Evolutionary conservation across 2,329 filamentous ascomycete species (phyloP).

Genomic region (Chaetomiaceae sp.): DNA sequence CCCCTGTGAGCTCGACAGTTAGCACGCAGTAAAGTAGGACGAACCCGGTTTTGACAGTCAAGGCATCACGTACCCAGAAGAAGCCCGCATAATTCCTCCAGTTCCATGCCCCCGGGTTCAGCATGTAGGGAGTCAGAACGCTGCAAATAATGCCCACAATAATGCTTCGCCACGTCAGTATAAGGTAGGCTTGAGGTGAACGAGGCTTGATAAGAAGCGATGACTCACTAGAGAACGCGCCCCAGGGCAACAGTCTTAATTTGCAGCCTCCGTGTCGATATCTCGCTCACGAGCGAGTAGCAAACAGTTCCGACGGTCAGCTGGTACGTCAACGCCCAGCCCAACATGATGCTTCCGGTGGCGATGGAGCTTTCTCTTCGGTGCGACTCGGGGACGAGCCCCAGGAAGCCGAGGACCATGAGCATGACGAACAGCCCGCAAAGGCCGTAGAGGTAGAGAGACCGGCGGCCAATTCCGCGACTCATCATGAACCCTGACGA

Average conservation of each 20-base stretch:
- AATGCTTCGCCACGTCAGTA: conserved; percentile 46
- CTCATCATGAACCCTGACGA: conserved; percentile 61
- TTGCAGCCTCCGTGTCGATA: conserved; percentile 76
- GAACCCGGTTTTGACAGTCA: too few species aligned
- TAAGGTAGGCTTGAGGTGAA: too few species aligned
- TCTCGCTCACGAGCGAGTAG: conserved; percentile 81
- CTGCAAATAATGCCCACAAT: conserved; percentile 76
- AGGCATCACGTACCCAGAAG: conserved; percentile 59
- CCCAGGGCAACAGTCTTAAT: conserved; percentile 90
- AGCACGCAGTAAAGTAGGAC: too few species aligned
- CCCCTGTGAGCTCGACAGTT: conserved; percentile 38
- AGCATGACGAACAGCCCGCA: conserved; percentile 71
- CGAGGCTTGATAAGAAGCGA: too few species aligned
- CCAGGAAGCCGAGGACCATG: conserved; percentile 77
- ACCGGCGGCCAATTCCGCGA: conserved; percentile 66
- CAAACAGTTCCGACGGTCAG: conserved; percentile 83
- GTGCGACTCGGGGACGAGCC: conserved; percentile 60
- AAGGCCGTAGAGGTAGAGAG: conserved; percentile 71
- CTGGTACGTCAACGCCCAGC: conserved; percentile 80
- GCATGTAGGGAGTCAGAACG: conserved; percentile 86
- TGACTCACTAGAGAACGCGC: conserved; percentile 63
- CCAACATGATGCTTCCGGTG: conserved; percentile 79
- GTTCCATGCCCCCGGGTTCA: conserved; percentile 81
- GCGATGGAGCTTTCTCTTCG: conserved; percentile 61
- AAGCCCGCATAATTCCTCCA: conserved; percentile 86